Evolutionary conservation across 805 yeast genomes (phyloP).

Genomic region (Starmera quercuum): DNA sequence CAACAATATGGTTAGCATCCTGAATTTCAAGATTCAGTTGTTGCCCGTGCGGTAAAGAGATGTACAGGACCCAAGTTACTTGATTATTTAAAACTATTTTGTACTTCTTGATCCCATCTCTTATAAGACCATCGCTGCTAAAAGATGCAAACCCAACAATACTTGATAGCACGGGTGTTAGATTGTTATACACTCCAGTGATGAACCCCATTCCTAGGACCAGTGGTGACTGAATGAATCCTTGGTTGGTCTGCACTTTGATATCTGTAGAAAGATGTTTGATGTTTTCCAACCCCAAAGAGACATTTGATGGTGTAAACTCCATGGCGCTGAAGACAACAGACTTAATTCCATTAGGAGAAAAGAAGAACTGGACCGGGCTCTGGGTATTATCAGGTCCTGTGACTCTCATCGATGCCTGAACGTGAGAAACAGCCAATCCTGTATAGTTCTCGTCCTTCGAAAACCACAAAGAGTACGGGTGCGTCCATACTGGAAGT

Average conservation of each 20-base stretch:
- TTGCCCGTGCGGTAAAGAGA: constrained; percentile 36
- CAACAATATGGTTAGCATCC: constrained; percentile 34
- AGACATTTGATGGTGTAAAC: constrained; percentile 21
- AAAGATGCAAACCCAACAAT: constrained; percentile 57
- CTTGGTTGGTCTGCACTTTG: constrained; percentile 21
- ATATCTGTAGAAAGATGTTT: constrained; percentile 27
- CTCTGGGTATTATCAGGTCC: constrained; percentile 52
- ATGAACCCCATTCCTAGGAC: constrained; percentile 82
- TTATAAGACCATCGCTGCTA: constrained; percentile 28
- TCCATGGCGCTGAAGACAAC: constrained; percentile 42
- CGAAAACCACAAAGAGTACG: constrained; percentile 67
- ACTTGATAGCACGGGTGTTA: constrained; percentile 49
- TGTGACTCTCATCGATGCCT: constrained; percentile 50
- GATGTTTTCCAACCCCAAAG: constrained; percentile 21
- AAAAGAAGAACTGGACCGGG: constrained; percentile 56
- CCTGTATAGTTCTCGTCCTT: constrained; percentile 44
- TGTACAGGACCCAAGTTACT: constrained; percentile 62
- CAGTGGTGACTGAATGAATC: constrained; percentile 46
- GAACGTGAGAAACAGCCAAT: constrained; percentile 59
- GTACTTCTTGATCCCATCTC: constrained; percentile 44
- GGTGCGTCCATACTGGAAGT: constrained; percentile 74
- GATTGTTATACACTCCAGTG: constrained; percentile 51
- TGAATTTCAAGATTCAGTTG: constrained; percentile 19
- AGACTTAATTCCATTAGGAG: constrained; percentile 60
- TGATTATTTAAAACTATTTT: constrained; percentile 45